Base-by-base conservation (phyloP, 106 monocot genomes). In the Alisma plantagoaquatica region DNA sequence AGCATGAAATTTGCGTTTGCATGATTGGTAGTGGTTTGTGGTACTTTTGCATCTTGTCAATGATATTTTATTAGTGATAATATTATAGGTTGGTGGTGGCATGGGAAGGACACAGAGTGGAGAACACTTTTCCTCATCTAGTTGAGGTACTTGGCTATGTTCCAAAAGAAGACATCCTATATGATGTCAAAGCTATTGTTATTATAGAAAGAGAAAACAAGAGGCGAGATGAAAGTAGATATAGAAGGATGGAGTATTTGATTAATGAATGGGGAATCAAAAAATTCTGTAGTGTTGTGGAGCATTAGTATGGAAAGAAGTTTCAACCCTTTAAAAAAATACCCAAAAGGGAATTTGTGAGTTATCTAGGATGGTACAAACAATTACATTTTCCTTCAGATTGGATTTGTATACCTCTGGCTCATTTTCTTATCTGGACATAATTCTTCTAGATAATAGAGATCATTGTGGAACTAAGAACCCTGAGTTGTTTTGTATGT, bases 221-320 rank as follows among this genome's bases (percentile, higher is more conserved):
- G 19, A 84, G 89, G 52, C 75, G 96, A 62, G 96, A 89, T 82
- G 96, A 96, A 21, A 56, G 89, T 0, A 84, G 46, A 35, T 96
- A 96, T 57, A 84, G 89, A 26, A 64, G 96, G 55, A 96, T 96
- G 96, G 89, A 96, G 59, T 96, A 89, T 63, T 76, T 96, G 75
- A 76, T 96, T 23, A 77, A 53, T 69, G 71, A 75, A 48, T 96
- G 89, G 96, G 96, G 96, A 60, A 84, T 96, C 24, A 73, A 89
- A 10, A 96, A 89, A 61, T 96, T 96, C 23, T 75, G 89, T 2
- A 57, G 50, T 62, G 84, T 66, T 31, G 84, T 82, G 32, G 96
- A 96, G 65, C 72, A 84, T 63, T 96, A 81, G 41, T 96, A 89
- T 59, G 89, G 89, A 27, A 96, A 79, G 74, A 84, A 84, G 44